Percentiles rank a stretch among this genome's conserved stretches.
Evolutionary conservation across 208 protist species (phyloP).

Genomic region (Naegleria lovaniensis): DNA sequence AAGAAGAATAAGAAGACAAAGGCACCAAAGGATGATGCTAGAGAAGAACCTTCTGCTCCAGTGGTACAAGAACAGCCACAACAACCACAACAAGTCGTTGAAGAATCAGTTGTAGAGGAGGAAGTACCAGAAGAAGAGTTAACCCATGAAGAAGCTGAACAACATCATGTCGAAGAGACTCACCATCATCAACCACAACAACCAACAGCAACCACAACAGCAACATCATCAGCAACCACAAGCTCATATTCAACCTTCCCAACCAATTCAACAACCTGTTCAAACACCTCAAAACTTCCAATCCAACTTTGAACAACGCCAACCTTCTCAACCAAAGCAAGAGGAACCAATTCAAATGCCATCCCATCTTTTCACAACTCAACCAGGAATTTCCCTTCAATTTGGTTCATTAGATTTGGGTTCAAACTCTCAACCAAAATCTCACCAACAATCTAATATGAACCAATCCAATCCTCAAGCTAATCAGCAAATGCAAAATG

Average conservation of each 20-base stretch:
- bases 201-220: no score
- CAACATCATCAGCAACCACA: no score
- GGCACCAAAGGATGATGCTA: neutral
- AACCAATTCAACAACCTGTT: neutral
- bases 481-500: neutral
- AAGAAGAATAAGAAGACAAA: neutral
- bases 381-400: neutral
- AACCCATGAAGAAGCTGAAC: neutral
- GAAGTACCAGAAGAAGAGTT: neutral
- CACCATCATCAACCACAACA: no score
- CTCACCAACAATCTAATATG: neutral
- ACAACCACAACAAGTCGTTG: neutral
- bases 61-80: neutral
- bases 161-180: neutral
- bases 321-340: neutral
- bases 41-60: neutral
- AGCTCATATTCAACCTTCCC: neutral
- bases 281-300: neutral
- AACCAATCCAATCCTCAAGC: neutral
- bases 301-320: neutral
- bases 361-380: neutral
- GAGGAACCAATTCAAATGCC: neutral
- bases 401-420: slow-evolving; percentile 4
- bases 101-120: neutral
- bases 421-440: neutral